These are phyloP conservation scores for Asterochloris sp. DNA, from an alignment of 139 green algal genomes.

Conservation along the genomic window DNA sequence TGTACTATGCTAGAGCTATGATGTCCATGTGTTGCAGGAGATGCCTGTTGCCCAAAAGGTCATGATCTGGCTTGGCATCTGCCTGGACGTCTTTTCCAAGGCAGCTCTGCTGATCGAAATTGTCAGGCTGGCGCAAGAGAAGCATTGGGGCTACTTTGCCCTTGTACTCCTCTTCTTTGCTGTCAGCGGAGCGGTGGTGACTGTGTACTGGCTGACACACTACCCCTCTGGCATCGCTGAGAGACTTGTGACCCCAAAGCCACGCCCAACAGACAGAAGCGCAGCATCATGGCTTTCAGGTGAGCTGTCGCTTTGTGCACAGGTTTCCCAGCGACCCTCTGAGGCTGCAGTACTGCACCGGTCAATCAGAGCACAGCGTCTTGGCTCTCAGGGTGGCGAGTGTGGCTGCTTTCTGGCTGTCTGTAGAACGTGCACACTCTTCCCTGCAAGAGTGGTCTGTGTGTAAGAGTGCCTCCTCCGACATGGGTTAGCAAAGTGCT, in stretches of 20 bases:
- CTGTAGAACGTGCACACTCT: neutral
- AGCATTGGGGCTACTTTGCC: constrained; percentile 19
- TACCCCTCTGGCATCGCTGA: constrained; percentile 27
- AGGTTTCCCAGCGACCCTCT: neutral
- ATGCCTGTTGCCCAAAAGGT: constrained; percentile 29
- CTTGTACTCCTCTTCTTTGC: neutral
- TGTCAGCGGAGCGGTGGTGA: constrained; percentile 25
- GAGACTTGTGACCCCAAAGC: neutral
- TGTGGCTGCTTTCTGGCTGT: neutral
- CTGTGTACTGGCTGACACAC: constrained; percentile 37
- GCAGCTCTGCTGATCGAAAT: constrained; percentile 17
- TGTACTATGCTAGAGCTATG: neutral
- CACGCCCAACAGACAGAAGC: neutral
- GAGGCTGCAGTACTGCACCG: neutral
- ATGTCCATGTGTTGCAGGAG: constrained; percentile 10
- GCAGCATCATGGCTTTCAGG: neutral
- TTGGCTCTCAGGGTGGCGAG: neutral
- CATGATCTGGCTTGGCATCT: constrained; percentile 32
- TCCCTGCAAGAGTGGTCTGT: too few relatives aligned
- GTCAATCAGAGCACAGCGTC: neutral
- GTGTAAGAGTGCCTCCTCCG: too few relatives aligned
- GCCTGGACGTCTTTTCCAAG: constrained; percentile 38
- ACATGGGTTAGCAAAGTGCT: too few relatives aligned
- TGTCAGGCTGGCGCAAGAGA: constrained; percentile 16
- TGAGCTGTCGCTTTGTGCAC: constrained; percentile 13